Evolutionary conservation across 495 filamentous ascomycete genomes (phyloP).

Genomic region (Penicillium simplicissimum): DNA sequence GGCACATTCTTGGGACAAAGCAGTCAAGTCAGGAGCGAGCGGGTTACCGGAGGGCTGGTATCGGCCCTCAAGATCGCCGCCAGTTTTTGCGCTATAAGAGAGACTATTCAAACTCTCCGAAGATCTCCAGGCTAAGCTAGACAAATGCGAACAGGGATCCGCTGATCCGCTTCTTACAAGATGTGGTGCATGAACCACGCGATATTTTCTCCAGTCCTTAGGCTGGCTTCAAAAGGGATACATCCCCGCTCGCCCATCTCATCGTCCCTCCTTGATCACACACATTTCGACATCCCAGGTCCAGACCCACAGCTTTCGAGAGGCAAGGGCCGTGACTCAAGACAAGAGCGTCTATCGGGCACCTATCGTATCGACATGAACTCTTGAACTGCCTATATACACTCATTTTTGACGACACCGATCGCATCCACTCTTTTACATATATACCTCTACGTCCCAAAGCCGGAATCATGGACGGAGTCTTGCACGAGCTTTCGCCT

Average conservation of each 20-base stretch:
- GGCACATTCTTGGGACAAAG: neutral
- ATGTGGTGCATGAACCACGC: constrained; percentile 15
- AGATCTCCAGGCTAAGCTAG: neutral
- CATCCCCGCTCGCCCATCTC: constrained; percentile 2
- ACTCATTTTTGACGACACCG: constrained; percentile 2
- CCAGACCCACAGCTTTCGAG: neutral
- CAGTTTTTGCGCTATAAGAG: constrained; percentile 21
- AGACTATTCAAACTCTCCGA: constrained; percentile 22
- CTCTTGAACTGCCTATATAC: neutral
- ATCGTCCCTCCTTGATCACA: neutral
- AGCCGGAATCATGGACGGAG: constrained; percentile 19
- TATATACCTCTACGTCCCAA: neutral
- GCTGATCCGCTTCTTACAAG: neutral
- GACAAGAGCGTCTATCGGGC: neutral
- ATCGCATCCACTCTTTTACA: constrained; percentile 10
- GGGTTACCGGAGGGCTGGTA: neutral
- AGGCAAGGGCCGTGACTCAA: neutral
- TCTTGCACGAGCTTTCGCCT: constrained; percentile 20
- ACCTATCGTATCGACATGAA: neutral
- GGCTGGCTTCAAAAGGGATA: constrained; percentile 5
- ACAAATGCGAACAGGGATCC: constrained; percentile 7
- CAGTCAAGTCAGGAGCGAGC: neutral
- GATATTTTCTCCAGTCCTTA: neutral
- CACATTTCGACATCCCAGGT: neutral
- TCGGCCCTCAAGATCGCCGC: constrained; percentile 14